Evolutionary conservation across 305 asterid genomes (phyloP).

Genomic region (Caryopteris hybrid): DNA sequence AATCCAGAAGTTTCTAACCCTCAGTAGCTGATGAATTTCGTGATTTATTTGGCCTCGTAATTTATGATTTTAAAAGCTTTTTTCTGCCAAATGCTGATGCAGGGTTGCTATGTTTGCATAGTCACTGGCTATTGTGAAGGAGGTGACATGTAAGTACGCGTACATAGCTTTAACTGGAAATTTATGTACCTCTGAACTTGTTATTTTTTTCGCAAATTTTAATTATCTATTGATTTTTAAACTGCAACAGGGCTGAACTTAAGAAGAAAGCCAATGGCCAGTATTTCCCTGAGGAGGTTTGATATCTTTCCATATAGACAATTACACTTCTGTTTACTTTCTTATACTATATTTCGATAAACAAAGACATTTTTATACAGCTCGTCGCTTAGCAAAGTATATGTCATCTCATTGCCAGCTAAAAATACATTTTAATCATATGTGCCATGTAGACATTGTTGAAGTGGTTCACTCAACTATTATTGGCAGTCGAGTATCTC

Average conservation of each 20-base stretch:
- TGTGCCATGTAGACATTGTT: conserved; percentile 59
- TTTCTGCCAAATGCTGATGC: conserved; percentile 18
- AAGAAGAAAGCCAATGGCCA: conserved; percentile 92
- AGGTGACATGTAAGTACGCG: conserved; percentile 87
- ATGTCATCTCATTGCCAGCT: background rate
- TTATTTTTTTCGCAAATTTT: background rate
- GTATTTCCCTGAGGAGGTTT: conserved; percentile 91
- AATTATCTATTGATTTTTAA: conserved; percentile 6
- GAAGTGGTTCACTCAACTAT: conserved; percentile 90
- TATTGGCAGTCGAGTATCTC: conserved; percentile 93
- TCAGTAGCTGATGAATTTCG: background rate
- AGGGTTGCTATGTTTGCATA: conserved; percentile 99
- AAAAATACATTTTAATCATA: conserved; percentile 3
- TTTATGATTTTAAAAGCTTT: no score
- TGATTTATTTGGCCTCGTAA: no score
- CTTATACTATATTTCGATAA: background rate
- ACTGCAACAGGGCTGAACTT: conserved; percentile 73
- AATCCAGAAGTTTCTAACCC: background rate
- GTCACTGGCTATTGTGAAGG: conserved; percentile 99
- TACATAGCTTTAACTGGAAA: background rate
- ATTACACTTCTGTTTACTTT: background rate
- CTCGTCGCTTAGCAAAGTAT: background rate
- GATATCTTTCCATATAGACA: conserved; percentile 11
- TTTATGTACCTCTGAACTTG: background rate
- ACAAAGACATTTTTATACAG: background rate